Evolutionary conservation across 768 basidiomycete species (phyloP).

Genomic region (Tylopilus vinaceipallidus): DNA sequence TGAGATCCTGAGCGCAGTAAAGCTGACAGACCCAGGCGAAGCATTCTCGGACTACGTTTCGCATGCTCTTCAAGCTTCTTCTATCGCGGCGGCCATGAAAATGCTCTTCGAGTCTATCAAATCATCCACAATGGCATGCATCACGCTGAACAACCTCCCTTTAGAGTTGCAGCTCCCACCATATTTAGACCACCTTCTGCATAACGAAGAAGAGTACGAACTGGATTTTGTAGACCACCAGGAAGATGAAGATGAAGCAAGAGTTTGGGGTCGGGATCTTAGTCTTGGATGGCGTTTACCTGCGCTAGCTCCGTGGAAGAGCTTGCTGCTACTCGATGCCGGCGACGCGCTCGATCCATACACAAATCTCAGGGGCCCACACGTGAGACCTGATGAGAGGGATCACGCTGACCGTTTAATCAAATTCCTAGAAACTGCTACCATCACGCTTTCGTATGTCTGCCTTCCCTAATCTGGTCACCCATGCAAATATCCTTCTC

Average conservation of each 20-base stretch:
- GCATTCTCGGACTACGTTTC: slow-evolving; percentile 53
- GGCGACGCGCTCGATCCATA: slow-evolving; percentile 56
- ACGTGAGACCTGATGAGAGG: slow-evolving; percentile 62
- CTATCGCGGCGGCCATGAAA: slow-evolving; percentile 79
- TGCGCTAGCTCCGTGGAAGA: slow-evolving; percentile 87
- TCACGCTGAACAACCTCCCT: slow-evolving; percentile 75
- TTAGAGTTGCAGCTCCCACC: slow-evolving; percentile 88
- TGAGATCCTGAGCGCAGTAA: slow-evolving; percentile 1
- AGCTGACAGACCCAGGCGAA: slow-evolving; percentile 43
- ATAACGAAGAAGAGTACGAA: slow-evolving; percentile 59
- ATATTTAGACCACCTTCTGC: slow-evolving; percentile 67
- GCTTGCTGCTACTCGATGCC: slow-evolving; percentile 72
- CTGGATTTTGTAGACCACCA: slow-evolving; percentile 47
- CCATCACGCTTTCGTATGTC: slow-evolving; percentile 75
- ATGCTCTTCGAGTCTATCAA: slow-evolving; percentile 78
- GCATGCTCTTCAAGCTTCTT: slow-evolving; percentile 62
- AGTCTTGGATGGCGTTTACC: slow-evolving; percentile 72
- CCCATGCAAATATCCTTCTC: background rate
- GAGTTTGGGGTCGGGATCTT: slow-evolving; percentile 67
- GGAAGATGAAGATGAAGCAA: slow-evolving; percentile 50
- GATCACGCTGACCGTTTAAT: slow-evolving; percentile 68
- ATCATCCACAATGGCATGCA: slow-evolving; percentile 68
- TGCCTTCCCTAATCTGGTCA: background rate
- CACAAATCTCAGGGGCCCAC: slow-evolving; percentile 55
- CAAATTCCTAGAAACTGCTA: slow-evolving; percentile 71